phyloP scores from a whole-genome alignment of 108 stramenopile species.

The Stephanodiscus minutulus region DNA sequence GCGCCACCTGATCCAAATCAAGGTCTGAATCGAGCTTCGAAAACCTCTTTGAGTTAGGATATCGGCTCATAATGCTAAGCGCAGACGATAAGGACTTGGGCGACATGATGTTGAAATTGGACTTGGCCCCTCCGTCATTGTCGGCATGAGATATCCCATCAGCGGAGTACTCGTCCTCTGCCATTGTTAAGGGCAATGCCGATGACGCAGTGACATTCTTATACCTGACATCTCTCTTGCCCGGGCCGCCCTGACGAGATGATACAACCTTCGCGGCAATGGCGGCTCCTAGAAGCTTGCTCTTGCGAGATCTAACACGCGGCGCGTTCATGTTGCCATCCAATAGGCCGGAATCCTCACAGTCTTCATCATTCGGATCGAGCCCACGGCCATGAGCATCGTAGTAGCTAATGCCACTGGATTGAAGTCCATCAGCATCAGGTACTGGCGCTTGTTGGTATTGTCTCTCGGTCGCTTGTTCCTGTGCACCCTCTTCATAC shows the following conservation, averaged over 20 bases:
- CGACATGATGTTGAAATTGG: constrained; percentile 16
- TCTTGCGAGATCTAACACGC: constrained; percentile 12
- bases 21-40: constrained; percentile 38
- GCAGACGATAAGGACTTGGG: constrained; percentile 5
- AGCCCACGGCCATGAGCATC: background rate
- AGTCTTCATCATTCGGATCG: constrained; percentile 13
- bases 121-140: constrained; percentile 10
- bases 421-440: background rate
- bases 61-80: constrained; percentile 32
- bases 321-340: constrained; percentile 10
- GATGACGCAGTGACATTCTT: constrained; percentile 11
- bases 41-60: constrained; percentile 22
- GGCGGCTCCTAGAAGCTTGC: constrained; percentile 13
- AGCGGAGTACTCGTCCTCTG: constrained; percentile 9
- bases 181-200: background rate
- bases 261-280: constrained; percentile 38
- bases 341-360: constrained; percentile 22
- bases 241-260: constrained; percentile 11
- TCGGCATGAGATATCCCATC: constrained; percentile 3
- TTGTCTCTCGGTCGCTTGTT: constrained; percentile 4
- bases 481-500: constrained; percentile 5
- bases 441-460: constrained; percentile 10
- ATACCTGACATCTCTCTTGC: constrained; percentile 19
- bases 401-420: constrained; percentile 12
- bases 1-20: constrained; percentile 17